phyloP scores from a whole-genome alignment of 768 basidiomycete genomes.

The Rubroboletus satanas region DNA sequence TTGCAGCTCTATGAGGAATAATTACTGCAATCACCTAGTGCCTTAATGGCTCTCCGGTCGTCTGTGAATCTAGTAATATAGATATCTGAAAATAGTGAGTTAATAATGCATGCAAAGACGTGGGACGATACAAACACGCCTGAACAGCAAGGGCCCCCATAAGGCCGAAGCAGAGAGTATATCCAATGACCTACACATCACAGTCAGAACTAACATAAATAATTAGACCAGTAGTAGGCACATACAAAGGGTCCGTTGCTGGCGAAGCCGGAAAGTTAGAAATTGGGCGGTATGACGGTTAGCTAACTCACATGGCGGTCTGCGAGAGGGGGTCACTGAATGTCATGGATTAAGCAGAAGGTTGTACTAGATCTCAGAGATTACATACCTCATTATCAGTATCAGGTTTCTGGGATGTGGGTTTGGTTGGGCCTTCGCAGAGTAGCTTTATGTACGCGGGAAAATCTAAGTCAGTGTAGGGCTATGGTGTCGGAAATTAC shows the following conservation, averaged over 20 bases:
- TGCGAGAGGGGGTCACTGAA: neutral
- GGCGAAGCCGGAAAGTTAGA: neutral
- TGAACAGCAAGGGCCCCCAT: slow-evolving; percentile 17
- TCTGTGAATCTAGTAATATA: slow-evolving; percentile 18
- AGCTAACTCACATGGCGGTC: neutral
- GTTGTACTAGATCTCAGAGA: too few species aligned
- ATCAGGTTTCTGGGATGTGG: neutral
- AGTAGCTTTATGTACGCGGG: neutral
- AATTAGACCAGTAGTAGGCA: neutral
- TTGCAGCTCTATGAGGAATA: neutral
- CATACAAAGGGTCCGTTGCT: slow-evolving; percentile 16
- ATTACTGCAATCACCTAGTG: slow-evolving; percentile 5
- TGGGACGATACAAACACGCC: slow-evolving; percentile 3
- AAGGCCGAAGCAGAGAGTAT: slow-evolving; percentile 11
- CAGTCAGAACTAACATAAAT: neutral
- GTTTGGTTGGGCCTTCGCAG: neutral
- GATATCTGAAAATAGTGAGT: slow-evolving; percentile 7
- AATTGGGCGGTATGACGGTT: neutral
- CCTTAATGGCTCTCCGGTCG: slow-evolving; percentile 11
- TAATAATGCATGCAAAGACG: too few species aligned
- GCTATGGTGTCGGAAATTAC: slow-evolving; percentile 2
- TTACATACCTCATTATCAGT: neutral
- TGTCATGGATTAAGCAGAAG: neutral
- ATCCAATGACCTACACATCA: slow-evolving; percentile 11
- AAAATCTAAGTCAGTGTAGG: too few species aligned